A percentile compares a stretch with the other conserved stretches of the same genome.
Evolutionary conservation across 2,329 filamentous ascomycete genomes (phyloP).

Genomic region (Pseudogymnoascus sp.): DNA sequence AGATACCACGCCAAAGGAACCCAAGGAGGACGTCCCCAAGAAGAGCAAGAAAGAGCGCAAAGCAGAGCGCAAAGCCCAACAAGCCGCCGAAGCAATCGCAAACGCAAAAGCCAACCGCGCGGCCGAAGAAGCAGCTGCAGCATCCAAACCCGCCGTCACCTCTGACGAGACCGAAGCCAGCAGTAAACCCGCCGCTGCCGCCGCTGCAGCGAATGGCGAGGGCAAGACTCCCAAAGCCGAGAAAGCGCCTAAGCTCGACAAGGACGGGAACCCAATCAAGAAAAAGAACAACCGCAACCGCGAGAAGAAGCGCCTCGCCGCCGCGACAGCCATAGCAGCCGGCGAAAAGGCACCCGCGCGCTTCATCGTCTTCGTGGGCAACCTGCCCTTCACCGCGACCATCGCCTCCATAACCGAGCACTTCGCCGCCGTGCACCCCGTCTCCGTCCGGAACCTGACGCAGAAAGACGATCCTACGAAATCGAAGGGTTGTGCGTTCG

Average conservation of each 20-base stretch:
- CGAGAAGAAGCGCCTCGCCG: slow-evolving; percentile 17
- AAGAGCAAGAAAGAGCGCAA: slow-evolving; percentile 31
- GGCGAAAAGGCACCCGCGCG: slow-evolving; percentile 32
- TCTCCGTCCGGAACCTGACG: slow-evolving; percentile 63
- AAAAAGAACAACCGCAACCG: slow-evolving; percentile 32
- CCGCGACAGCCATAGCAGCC: slow-evolving; percentile 9
- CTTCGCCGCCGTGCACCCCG: slow-evolving; percentile 68
- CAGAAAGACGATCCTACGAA: slow-evolving; percentile 54
- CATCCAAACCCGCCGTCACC: slow-evolving; percentile 5
- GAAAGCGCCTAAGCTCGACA: slow-evolving; percentile 13
- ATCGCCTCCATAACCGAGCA: slow-evolving; percentile 60
- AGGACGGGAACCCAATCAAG: slow-evolving; percentile 24
- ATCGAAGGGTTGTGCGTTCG: slow-evolving; percentile 72
- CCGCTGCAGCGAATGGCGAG: slow-evolving; percentile 16
- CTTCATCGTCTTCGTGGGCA: slow-evolving; percentile 77
- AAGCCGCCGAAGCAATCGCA: slow-evolving; percentile 21
- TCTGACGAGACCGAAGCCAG: not conserved
- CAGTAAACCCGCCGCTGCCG: slow-evolving; percentile 16
- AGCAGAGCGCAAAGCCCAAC: slow-evolving; percentile 27
- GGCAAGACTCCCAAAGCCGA: slow-evolving; percentile 16
- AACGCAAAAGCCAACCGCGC: slow-evolving; percentile 12
- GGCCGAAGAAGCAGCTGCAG: not conserved
- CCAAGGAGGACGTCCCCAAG: slow-evolving; percentile 26
- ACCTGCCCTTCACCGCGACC: slow-evolving; percentile 80
- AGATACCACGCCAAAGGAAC: slow-evolving; percentile 26